A percentile compares a stretch with the other conserved stretches of the same genome.
phyloP scores from a whole-genome alignment of 2,329 filamentous ascomycete species.

The Fusarium tjaetaba region DNA sequence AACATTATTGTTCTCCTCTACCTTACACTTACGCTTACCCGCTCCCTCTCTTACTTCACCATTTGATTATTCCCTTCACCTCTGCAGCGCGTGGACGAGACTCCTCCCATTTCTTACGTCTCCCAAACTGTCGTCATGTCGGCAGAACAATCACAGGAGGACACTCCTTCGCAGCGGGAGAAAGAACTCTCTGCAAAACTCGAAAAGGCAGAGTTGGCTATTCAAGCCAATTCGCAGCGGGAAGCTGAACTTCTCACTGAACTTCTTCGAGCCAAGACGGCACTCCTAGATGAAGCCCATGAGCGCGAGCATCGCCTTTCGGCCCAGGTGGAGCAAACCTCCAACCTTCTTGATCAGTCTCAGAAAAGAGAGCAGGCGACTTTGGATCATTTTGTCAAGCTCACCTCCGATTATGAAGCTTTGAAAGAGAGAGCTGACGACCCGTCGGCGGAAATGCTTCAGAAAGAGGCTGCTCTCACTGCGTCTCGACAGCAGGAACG shows the following conservation, averaged over 20 bases:
- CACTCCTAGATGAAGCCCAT: constrained; percentile 4
- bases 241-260: constrained; percentile 4
- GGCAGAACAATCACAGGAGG: background rate
- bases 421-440: background rate
- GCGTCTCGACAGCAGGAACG: constrained; percentile 1
- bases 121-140: background rate
- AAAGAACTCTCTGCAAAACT: constrained; percentile 11
- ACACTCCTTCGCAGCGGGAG: background rate
- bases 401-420: background rate
- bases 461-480: constrained; percentile 2
- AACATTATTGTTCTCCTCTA: background rate
- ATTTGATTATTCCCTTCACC: background rate
- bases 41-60: background rate
- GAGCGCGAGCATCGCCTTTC: constrained; percentile 1
- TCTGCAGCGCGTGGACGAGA: background rate
- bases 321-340: background rate
- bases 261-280: constrained; percentile 4
- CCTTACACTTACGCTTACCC: no score
- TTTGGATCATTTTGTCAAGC: background rate
- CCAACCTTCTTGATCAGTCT: background rate
- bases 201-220: constrained; percentile 1
- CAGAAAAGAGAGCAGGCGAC: background rate
- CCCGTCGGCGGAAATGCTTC: background rate
- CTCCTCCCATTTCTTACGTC: background rate
- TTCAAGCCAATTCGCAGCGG: background rate